Conservation (phyloP, 2,329 filamentous ascomycete species). For the Nemania sp. region DNA sequence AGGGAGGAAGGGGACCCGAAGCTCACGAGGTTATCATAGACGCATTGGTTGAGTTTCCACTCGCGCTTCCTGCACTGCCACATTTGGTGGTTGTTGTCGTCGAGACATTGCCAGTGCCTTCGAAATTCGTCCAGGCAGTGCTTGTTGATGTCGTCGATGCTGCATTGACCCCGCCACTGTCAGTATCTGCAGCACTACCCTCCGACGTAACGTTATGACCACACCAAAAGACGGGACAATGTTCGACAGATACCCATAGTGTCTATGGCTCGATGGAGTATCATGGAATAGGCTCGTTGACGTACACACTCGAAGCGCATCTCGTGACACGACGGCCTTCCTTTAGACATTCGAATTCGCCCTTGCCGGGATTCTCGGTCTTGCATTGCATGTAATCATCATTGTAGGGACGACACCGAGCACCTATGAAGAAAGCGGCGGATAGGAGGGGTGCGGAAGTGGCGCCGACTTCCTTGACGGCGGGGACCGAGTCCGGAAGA, state of each 20-base stretch:
- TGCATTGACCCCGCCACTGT: conserved; percentile 43
- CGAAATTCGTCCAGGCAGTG: conserved; percentile 91
- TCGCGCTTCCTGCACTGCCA: conserved; percentile 93
- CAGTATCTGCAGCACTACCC: conserved; percentile 2
- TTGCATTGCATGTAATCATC: conserved; percentile 99
- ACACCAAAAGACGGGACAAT: not conserved
- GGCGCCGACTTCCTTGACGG: conserved; percentile 90
- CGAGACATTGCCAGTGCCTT: conserved; percentile 91
- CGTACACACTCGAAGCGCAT: conserved; percentile 95
- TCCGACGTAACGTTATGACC: not conserved
- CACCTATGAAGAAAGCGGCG: conserved; percentile 95
- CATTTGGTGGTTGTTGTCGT: conserved; percentile 96
- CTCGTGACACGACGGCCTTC: conserved; percentile 95
- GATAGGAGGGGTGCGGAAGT: conserved; percentile 91
- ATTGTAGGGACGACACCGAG: conserved; percentile 92
- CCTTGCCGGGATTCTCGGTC: conserved; percentile 85
- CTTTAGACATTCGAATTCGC: conserved; percentile 93
- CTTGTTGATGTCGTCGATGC: conserved; percentile 94
- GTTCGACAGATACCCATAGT: not conserved
- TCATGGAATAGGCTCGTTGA: conserved; percentile 38
- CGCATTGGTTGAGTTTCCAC: conserved; percentile 91
- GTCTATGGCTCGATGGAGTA: not conserved
- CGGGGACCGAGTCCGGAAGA: conserved; percentile 87
- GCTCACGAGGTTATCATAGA: conserved; percentile 89
- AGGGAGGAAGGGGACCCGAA: not conserved